phyloP scores from a whole-genome alignment of 495 filamentous ascomycete genomes.

The Xylaria flabelliformis region DNA sequence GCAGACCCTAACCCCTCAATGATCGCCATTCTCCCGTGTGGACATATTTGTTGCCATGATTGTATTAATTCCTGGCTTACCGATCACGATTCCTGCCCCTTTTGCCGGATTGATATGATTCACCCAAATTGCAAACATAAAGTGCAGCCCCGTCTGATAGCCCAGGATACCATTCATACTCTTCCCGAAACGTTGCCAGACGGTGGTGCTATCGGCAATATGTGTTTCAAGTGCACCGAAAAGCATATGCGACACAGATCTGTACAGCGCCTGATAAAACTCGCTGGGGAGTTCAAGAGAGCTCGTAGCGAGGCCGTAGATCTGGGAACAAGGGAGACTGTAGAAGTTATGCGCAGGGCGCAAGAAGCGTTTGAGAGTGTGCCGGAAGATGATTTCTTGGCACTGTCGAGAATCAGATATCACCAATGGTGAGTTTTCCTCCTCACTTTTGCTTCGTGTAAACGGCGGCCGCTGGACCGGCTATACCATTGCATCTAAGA shows the following conservation, averaged over 20 bases:
- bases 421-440: constrained; percentile 24
- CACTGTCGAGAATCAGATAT: background rate
- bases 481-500: background rate
- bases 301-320: constrained; percentile 10
- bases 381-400: constrained; percentile 19
- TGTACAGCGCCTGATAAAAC: background rate
- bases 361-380: constrained; percentile 20
- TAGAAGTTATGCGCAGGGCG: constrained; percentile 4
- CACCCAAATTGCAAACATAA: constrained; percentile 27
- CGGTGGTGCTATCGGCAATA: constrained; percentile 24
- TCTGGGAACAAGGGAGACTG: constrained; percentile 1
- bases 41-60: constrained; percentile 31
- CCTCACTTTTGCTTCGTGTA: background rate
- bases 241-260: background rate
- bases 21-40: constrained; percentile 32
- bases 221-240: constrained; percentile 16
- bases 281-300: constrained; percentile 7
- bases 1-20: background rate
- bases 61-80: constrained; percentile 26
- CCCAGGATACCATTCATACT: constrained; percentile 24
- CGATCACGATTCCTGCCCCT: constrained; percentile 23
- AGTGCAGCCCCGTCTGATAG: constrained; percentile 22
- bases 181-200: constrained; percentile 30
- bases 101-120: constrained; percentile 29
- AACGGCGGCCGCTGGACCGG: background rate